Percentiles rank a stretch among this genome's conserved stretches.
These are phyloP conservation scores for Croton laevigatus DNA, from an alignment of 441 rosid genomes.

Conservation along the genomic window DNA sequence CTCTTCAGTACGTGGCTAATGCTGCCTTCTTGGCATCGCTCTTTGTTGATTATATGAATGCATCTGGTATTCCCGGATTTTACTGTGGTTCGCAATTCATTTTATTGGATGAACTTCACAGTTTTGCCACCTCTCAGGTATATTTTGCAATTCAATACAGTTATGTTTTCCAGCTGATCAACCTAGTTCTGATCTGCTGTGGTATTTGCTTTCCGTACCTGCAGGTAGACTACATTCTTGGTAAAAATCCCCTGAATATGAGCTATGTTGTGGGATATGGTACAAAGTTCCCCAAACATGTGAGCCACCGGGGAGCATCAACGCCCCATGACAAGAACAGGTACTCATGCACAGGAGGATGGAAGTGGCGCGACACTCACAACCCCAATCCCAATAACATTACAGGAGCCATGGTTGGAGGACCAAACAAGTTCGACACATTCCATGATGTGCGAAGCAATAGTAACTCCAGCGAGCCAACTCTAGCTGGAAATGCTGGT, in stretches of 20 bases:
- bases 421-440: constrained; percentile 62
- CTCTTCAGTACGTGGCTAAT: constrained; percentile 63
- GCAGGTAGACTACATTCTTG: constrained; percentile 71
- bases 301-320: constrained; percentile 82
- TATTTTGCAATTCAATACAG: background rate
- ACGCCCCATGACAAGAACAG: constrained; percentile 49
- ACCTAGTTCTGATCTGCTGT: background rate
- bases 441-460: constrained; percentile 54
- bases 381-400: constrained; percentile 67
- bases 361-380: constrained; percentile 56
- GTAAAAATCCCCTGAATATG: constrained; percentile 75
- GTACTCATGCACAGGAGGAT: constrained; percentile 73
- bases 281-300: constrained; percentile 58
- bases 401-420: constrained; percentile 88
- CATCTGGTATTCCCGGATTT: constrained; percentile 64
- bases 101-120: constrained; percentile 33
- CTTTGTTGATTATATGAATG: constrained; percentile 70
- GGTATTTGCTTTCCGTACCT: background rate
- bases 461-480: constrained; percentile 67
- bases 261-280: constrained; percentile 84
- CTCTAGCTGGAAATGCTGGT: constrained; percentile 75
- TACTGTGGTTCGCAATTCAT: constrained; percentile 54
- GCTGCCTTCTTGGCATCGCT: constrained; percentile 83
- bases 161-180: background rate
- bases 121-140: constrained; percentile 72